Percentiles rank a stretch among this genome's conserved stretches.
These are phyloP conservation scores for Oldenlandia corymbosa DNA, from an alignment of 257 asterid genomes.

Conservation along the genomic window DNA sequence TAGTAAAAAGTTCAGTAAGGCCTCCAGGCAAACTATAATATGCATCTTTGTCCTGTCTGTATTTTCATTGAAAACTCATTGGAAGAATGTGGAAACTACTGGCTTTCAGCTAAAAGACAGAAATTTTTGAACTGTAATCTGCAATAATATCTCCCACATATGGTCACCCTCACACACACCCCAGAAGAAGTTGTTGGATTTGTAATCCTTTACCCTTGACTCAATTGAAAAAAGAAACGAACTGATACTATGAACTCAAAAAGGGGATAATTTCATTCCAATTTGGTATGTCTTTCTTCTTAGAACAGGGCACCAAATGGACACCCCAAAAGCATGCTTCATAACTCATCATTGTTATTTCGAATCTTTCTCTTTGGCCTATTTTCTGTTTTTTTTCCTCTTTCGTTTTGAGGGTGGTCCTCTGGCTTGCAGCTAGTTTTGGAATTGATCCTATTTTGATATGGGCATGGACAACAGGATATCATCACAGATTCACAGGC, in stretches of 20 bases:
- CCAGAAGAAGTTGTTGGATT: background rate
- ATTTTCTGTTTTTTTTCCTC: too few relatives aligned
- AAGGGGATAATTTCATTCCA: background rate
- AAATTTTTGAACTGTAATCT: background rate
- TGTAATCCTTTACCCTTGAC: background rate
- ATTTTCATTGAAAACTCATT: background rate
- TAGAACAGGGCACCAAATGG: background rate
- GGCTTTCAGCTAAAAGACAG: background rate
- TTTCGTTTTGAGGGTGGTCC: slow-evolving; percentile 6
- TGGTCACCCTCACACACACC: too few relatives aligned
- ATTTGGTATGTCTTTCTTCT: background rate
- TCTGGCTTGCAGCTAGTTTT: background rate
- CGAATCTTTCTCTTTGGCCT: background rate
- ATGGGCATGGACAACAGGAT: background rate
- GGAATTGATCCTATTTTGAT: background rate
- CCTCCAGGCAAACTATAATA: too few relatives aligned
- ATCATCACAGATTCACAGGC: too few relatives aligned
- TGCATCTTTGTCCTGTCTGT: background rate
- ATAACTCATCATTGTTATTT: background rate
- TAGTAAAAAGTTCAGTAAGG: too few relatives aligned
- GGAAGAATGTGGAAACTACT: slow-evolving; percentile 1
- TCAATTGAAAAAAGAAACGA: background rate
- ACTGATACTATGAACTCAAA: background rate
- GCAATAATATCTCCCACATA: background rate
- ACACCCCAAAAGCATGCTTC: background rate